Percentiles rank a stretch among this genome's conserved stretches.
Evolutionary conservation across 2,329 filamentous ascomycete species (phyloP).

Genomic region (Botrytis sinoallii): DNA sequence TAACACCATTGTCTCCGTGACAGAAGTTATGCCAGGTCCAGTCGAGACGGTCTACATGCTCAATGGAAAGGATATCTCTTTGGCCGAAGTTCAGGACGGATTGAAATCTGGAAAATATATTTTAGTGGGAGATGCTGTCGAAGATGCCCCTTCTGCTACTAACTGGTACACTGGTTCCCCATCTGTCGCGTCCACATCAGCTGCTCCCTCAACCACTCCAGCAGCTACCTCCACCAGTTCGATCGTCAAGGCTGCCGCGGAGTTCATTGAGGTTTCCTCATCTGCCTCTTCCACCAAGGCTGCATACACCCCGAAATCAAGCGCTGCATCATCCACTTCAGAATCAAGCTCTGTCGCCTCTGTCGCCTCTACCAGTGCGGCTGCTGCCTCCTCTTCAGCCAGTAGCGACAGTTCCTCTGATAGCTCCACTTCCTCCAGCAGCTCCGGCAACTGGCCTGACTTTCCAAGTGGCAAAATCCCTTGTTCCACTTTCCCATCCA

Average conservation of each 20-base stretch:
- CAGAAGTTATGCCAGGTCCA: conserved; percentile 51
- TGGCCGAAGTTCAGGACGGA: conserved; percentile 66
- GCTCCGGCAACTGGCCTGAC: conserved; percentile 55
- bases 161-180: conserved; percentile 34
- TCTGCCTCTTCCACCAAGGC: conserved; percentile 30
- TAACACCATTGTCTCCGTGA: conserved; percentile 38
- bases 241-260: conserved; percentile 5
- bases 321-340: conserved; percentile 34
- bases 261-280: background rate
- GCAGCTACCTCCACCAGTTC: conserved; percentile 27
- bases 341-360: conserved; percentile 30
- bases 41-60: conserved; percentile 70
- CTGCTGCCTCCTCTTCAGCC: conserved; percentile 26
- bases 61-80: conserved; percentile 57
- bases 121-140: conserved; percentile 52
- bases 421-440: conserved; percentile 13
- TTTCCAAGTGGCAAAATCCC: conserved; percentile 74
- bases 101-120: conserved; percentile 69
- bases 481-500: conserved; percentile 72
- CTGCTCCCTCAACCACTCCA: conserved; percentile 32
- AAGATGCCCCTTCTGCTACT: conserved; percentile 50
- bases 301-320: conserved; percentile 11
- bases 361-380: background rate
- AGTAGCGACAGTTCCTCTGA: conserved; percentile 22
- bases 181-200: conserved; percentile 32